Evolutionary conservation across 768 basidiomycete genomes (phyloP).

Genomic region (Russula vinacea): DNA sequence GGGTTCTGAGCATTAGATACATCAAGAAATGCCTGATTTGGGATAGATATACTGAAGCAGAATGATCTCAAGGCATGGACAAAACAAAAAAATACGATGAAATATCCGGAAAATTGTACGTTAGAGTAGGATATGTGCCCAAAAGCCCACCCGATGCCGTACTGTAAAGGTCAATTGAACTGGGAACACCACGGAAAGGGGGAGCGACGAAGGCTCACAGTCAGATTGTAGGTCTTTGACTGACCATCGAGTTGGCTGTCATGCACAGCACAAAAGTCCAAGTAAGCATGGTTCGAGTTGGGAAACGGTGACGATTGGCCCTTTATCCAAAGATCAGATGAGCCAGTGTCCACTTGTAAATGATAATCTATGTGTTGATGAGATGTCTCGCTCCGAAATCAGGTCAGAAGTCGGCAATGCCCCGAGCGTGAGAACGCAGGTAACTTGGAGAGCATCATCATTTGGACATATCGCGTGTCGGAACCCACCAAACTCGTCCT

Average conservation of each 20-base stretch:
- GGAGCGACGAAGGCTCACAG: slow-evolving; percentile 1
- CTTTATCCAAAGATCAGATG: slow-evolving; percentile 75
- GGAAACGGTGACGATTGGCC: slow-evolving; percentile 49
- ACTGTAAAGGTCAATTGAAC: slow-evolving; percentile 42
- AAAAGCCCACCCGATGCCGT: slow-evolving; percentile 76
- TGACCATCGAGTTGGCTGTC: slow-evolving; percentile 28
- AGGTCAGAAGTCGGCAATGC: slow-evolving; percentile 40
- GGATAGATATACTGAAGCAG: slow-evolving; percentile 51
- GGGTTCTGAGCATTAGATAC: slow-evolving; percentile 65
- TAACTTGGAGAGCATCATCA: not conserved
- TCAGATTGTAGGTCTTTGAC: slow-evolving; percentile 31
- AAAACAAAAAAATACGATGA: slow-evolving; percentile 8
- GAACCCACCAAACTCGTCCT: not conserved
- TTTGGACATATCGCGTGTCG: not conserved
- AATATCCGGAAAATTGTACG: slow-evolving; percentile 69
- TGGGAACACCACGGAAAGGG: not conserved
- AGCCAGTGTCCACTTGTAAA: slow-evolving; percentile 83
- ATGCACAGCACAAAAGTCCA: slow-evolving; percentile 7
- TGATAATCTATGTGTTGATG: slow-evolving; percentile 49
- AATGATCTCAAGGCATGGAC: slow-evolving; percentile 2
- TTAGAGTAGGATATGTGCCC: slow-evolving; percentile 62
- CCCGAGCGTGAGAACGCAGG: slow-evolving; percentile 53
- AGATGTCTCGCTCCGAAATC: not conserved
- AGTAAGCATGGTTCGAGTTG: slow-evolving; percentile 37
- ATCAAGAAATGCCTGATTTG: slow-evolving; percentile 71